These are phyloP conservation scores for Erysimum pusillum DNA, from an alignment of 441 rosid species.

Conservation along the genomic window DNA sequence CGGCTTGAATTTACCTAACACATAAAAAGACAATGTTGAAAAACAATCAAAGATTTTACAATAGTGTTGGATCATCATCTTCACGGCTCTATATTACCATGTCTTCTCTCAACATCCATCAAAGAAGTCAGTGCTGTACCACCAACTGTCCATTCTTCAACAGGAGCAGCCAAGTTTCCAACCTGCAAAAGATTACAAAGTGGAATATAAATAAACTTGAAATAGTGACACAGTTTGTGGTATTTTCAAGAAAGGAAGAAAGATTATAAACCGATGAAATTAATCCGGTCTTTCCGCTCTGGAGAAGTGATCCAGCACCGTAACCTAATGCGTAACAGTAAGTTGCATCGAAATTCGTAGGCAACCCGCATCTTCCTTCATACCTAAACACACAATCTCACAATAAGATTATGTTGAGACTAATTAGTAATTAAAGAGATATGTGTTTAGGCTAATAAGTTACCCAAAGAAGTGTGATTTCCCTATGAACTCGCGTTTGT, in stretches of 20 bases:
- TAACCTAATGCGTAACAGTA: conserved; percentile 97
- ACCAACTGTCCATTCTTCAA: conserved; percentile 87
- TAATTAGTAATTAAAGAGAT: not conserved
- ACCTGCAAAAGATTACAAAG: conserved; percentile 57
- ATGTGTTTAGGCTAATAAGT: conserved; percentile 1
- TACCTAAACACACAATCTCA: conserved; percentile 54
- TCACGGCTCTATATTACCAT: conserved; percentile 57
- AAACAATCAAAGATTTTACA: not conserved
- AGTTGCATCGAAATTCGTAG: conserved; percentile 85
- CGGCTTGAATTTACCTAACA: conserved; percentile 90
- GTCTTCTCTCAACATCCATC: conserved; percentile 99
- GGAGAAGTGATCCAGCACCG: conserved; percentile 92
- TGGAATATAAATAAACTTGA: conserved; percentile 11
- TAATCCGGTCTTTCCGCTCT: conserved; percentile 82
- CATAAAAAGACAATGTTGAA: not conserved
- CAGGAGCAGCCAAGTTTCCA: conserved; percentile 83
- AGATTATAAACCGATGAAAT: conserved; percentile 74
- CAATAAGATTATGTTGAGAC: conserved; percentile 13
- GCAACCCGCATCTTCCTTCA: conserved; percentile 92
- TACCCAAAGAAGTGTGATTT: conserved; percentile 96
- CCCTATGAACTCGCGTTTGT: conserved; percentile 69
- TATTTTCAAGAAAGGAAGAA: conserved; percentile 16
- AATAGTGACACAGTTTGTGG: conserved; percentile 1
- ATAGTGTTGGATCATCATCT: not conserved
- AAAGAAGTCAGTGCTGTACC: conserved; percentile 91